phyloP scores from a whole-genome alignment of 2,329 filamentous ascomycete species.

The Apiospora arundinis region DNA sequence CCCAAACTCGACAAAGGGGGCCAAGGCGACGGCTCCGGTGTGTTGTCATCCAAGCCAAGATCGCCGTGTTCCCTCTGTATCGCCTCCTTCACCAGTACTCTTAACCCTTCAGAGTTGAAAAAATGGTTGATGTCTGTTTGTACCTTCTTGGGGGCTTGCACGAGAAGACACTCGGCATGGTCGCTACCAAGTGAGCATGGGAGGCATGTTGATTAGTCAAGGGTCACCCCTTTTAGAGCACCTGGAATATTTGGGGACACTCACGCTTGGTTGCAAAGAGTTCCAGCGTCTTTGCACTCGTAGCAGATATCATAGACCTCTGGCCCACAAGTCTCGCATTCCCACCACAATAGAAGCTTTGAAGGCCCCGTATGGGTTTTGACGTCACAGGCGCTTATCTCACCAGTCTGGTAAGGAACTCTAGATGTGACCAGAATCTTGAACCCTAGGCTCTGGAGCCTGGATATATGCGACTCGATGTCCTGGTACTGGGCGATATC shows the following conservation, averaged over 20 bases:
- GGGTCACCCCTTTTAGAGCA: too few relatives aligned
- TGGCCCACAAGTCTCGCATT: background rate
- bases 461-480: background rate
- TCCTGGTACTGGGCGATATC: background rate
- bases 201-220: background rate
- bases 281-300: background rate
- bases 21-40: too few relatives aligned
- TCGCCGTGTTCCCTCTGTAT: constrained; percentile 1
- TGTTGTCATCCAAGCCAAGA: background rate
- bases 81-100: background rate
- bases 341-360: background rate
- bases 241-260: background rate
- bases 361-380: background rate
- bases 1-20: background rate
- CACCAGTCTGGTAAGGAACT: background rate
- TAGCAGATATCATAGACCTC: background rate
- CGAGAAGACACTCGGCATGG: background rate
- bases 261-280: background rate
- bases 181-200: background rate
- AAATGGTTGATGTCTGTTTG: background rate
- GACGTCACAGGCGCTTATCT: background rate
- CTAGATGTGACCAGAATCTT: constrained; percentile 1
- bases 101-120: background rate
- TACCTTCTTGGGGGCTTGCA: background rate
- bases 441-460: background rate